phyloP scores from a whole-genome alignment of 306 rosid species.

The Castanea sativa region DNA sequence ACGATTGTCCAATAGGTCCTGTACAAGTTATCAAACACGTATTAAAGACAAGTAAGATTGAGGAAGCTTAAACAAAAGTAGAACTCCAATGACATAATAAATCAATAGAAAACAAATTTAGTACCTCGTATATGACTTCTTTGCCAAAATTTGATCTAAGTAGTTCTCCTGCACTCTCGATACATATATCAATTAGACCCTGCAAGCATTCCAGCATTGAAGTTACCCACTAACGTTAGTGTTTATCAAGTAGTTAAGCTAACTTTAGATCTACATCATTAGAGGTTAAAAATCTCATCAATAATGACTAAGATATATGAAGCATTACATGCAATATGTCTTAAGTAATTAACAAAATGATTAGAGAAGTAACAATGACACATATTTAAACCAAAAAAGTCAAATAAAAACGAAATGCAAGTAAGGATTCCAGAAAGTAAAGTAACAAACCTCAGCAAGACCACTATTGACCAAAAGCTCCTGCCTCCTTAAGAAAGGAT shows the following conservation, averaged over 20 bases:
- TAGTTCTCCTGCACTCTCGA: constrained; percentile 60
- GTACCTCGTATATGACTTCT: constrained; percentile 87
- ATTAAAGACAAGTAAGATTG: constrained; percentile 2
- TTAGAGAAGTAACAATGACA: neutral
- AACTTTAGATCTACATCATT: neutral
- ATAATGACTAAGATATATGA: neutral
- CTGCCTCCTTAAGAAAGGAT: constrained; percentile 79
- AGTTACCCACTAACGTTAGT: constrained; percentile 1
- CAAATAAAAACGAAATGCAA: neutral
- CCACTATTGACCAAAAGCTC: constrained; percentile 92
- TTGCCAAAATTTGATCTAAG: constrained; percentile 85
- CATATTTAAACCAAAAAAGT: neutral
- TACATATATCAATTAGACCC: constrained; percentile 75
- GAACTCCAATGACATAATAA: neutral
- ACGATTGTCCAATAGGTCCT: neutral
- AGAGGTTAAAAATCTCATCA: neutral
- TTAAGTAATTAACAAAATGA: neutral
- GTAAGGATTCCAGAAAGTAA: constrained; percentile 6
- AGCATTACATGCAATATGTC: neutral
- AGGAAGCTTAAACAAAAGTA: neutral
- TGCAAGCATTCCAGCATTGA: constrained; percentile 33
- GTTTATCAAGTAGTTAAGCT: neutral
- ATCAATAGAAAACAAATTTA: constrained; percentile 4
- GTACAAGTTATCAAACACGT: constrained; percentile 2
- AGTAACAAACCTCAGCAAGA: constrained; percentile 79